Percentiles rank a stretch among this genome's conserved stretches.
Evolutionary conservation across 441 rosid species (phyloP).

Genomic region (Pelargonium hybrid): DNA sequence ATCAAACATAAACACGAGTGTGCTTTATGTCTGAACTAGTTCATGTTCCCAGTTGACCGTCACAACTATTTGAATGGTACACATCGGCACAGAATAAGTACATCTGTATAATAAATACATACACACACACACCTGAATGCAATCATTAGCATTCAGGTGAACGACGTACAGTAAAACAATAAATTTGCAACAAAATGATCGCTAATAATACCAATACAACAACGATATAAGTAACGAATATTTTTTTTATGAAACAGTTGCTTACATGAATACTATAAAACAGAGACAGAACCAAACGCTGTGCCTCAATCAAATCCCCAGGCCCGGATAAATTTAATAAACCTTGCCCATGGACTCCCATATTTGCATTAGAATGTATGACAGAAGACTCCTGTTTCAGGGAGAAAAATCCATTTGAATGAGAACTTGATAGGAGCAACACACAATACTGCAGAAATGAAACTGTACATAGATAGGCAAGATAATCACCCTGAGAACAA

Average conservation of each 20-base stretch:
- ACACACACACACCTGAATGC: too few species aligned
- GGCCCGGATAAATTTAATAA: conserved; percentile 66
- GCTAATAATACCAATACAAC: too few species aligned
- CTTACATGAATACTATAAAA: conserved; percentile 73
- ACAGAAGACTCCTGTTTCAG: conserved; percentile 63
- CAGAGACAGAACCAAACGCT: conserved; percentile 63
- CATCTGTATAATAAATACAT: too few species aligned
- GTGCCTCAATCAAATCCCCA: conserved; percentile 77
- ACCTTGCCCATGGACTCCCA: conserved; percentile 92
- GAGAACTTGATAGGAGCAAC: conserved; percentile 12
- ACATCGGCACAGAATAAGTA: too few species aligned
- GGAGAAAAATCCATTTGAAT: conserved; percentile 1
- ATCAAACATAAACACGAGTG: too few species aligned
- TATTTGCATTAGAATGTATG: conserved; percentile 82
- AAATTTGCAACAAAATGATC: too few species aligned
- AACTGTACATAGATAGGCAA: background rate
- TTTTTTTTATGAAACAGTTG: background rate
- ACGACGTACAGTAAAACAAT: too few species aligned
- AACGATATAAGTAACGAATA: too few species aligned
- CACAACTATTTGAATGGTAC: too few species aligned
- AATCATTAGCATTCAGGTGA: too few species aligned
- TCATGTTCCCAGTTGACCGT: too few species aligned
- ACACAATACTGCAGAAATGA: conserved; percentile 7
- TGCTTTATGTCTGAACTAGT: too few species aligned
- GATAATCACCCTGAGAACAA: conserved; percentile 68